phyloP scores from a whole-genome alignment of 371 early-diverging fungal species.

The Syncephalastrum sp. region DNA sequence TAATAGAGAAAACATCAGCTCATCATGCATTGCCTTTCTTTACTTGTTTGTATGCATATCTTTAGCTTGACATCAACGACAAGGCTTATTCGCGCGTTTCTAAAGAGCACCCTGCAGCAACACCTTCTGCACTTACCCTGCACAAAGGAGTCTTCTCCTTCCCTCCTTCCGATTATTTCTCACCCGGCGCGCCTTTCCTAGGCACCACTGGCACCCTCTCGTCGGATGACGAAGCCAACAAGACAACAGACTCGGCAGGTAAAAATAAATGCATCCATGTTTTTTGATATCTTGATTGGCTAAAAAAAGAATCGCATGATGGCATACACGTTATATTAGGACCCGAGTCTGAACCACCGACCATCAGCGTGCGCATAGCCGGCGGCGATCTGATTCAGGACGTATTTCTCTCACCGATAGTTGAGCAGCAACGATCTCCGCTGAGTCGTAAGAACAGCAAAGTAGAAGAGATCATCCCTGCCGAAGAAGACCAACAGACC shows the following conservation, averaged over 20 bases:
- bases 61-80: slow-evolving; percentile 15
- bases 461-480: slow-evolving; percentile 2
- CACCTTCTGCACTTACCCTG: slow-evolving; percentile 7
- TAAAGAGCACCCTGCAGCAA: slow-evolving; percentile 2
- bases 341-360: slow-evolving; percentile 16
- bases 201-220: slow-evolving; percentile 5
- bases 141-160: slow-evolving; percentile 13
- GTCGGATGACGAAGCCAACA: too few relatives aligned
- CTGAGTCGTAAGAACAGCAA: not conserved
- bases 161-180: slow-evolving; percentile 14
- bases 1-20: not conserved
- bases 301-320: too few relatives aligned
- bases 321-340: not conserved
- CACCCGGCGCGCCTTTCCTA: slow-evolving; percentile 15
- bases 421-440: slow-evolving; percentile 14
- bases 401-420: slow-evolving; percentile 19
- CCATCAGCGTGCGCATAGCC: slow-evolving; percentile 20
- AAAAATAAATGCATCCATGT: too few relatives aligned
- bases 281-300: not conserved
- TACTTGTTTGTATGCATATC: not conserved
- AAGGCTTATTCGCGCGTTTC: slow-evolving; percentile 4
- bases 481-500: slow-evolving; percentile 2
- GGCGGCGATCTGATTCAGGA: slow-evolving; percentile 20
- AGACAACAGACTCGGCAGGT: too few relatives aligned
- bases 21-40: not conserved